Evolutionary conservation across 257 asterid genomes (phyloP).

Genomic region (Scutellaria barbata): DNA sequence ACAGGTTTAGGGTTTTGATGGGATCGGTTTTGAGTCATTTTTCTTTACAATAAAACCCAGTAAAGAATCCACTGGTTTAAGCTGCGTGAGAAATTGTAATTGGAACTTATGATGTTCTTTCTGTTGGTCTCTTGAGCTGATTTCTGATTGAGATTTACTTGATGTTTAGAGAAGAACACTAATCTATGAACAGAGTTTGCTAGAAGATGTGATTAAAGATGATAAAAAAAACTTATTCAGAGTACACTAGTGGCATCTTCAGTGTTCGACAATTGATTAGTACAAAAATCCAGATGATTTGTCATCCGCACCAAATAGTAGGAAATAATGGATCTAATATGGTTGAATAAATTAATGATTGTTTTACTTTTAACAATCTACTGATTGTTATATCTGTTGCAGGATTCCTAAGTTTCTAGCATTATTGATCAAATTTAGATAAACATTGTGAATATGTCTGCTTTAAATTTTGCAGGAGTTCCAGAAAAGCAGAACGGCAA

Average conservation of each 20-base stretch:
- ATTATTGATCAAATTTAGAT: background rate
- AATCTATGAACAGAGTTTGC: constrained; percentile 2
- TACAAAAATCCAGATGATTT: background rate
- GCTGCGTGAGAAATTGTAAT: background rate
- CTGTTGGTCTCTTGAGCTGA: constrained; percentile 22
- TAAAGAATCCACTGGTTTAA: background rate
- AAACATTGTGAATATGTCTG: constrained; percentile 5
- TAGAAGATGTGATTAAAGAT: background rate
- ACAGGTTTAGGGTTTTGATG: constrained; percentile 14
- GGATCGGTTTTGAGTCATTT: constrained; percentile 7
- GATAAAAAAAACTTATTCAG: background rate
- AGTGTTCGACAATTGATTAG: background rate
- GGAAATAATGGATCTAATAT: background rate
- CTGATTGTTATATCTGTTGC: background rate
- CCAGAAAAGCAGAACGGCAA: constrained; percentile 75
- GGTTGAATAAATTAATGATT: background rate
- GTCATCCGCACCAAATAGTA: background rate
- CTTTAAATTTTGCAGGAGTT: constrained; percentile 63
- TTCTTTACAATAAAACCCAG: background rate
- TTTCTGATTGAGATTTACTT: background rate
- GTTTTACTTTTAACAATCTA: background rate
- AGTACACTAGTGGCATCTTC: background rate
- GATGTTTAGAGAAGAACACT: background rate
- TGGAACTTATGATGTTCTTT: background rate
- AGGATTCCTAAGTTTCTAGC: constrained; percentile 1